These are phyloP conservation scores for Diospyros kaki DNA, from an alignment of 148 eudicot genomes.

Conservation along the genomic window DNA sequence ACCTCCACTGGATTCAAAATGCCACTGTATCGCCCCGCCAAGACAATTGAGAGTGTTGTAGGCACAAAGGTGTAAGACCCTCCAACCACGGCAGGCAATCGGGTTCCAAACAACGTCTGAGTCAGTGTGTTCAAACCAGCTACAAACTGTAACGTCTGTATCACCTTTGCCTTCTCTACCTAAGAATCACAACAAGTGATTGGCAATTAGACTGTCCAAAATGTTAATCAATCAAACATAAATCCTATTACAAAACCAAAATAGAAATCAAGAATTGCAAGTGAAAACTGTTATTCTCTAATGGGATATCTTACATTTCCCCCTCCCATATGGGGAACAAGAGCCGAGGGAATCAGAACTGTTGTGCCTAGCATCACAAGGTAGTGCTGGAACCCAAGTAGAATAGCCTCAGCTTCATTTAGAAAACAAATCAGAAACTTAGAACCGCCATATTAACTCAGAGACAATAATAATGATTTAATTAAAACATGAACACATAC, in stretches of 20 bases:
- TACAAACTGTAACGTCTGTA: conserved; percentile 82
- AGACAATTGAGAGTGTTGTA: conserved; percentile 67
- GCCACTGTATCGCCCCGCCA: conserved; percentile 65
- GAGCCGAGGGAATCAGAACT: conserved; percentile 71
- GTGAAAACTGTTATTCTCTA: no score
- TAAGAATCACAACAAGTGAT: conserved; percentile 20
- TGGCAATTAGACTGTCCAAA: background rate
- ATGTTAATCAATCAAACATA: background rate
- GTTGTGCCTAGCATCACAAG: conserved; percentile 92
- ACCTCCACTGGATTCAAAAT: conserved; percentile 72
- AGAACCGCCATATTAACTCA: background rate
- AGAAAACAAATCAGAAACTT: background rate
- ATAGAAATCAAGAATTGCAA: no score
- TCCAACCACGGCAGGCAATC: conserved; percentile 86
- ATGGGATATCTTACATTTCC: conserved; percentile 49
- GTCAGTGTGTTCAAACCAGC: conserved; percentile 73
- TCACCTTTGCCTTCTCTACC: conserved; percentile 76
- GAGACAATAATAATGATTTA: no score
- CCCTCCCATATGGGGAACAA: conserved; percentile 92
- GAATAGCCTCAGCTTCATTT: conserved; percentile 70
- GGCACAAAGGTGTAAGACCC: conserved; percentile 80
- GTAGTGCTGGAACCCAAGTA: conserved; percentile 88
- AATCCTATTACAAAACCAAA: background rate
- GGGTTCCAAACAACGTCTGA: conserved; percentile 75
- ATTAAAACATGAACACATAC: no score